phyloP scores from a whole-genome alignment of 306 rosid genomes.

The Leucaena leucocephala region DNA sequence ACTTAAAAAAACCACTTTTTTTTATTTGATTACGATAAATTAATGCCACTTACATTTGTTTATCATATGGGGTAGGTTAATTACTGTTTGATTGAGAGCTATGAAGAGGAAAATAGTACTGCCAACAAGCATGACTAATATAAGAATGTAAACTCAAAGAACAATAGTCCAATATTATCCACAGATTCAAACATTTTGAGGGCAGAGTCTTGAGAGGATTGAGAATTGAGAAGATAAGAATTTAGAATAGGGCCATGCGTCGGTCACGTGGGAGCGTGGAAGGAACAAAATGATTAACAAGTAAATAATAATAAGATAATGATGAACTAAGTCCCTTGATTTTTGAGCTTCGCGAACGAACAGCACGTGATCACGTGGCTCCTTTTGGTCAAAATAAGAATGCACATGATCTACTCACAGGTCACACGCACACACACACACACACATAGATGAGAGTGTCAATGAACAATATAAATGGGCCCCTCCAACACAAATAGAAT shows the following conservation, averaged over 20 bases:
- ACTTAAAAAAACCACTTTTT: no score
- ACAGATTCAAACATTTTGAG: neutral
- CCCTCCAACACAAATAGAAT: neutral
- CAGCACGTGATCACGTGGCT: slow-evolving; percentile 51
- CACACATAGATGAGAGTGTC: neutral
- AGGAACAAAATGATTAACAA: slow-evolving; percentile 16
- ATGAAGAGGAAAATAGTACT: neutral
- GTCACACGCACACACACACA: neutral
- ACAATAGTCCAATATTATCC: neutral
- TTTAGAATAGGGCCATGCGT: neutral
- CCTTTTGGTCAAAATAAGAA: slow-evolving; percentile 27
- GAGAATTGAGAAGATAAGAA: neutral
- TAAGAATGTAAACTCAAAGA: neutral
- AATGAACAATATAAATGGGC: slow-evolving; percentile 6
- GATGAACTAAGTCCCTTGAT: slow-evolving; percentile 19
- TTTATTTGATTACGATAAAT: neutral
- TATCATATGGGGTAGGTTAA: neutral
- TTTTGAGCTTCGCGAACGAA: slow-evolving; percentile 36
- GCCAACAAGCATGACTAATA: no score
- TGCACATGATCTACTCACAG: slow-evolving; percentile 31
- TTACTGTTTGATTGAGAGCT: neutral
- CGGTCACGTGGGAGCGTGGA: slow-evolving; percentile 20
- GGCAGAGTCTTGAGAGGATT: no score
- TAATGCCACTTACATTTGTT: neutral
- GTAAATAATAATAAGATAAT: slow-evolving; percentile 7